phyloP scores from a whole-genome alignment of 2,329 filamentous ascomycete species.

The Cladosporium sp. region DNA sequence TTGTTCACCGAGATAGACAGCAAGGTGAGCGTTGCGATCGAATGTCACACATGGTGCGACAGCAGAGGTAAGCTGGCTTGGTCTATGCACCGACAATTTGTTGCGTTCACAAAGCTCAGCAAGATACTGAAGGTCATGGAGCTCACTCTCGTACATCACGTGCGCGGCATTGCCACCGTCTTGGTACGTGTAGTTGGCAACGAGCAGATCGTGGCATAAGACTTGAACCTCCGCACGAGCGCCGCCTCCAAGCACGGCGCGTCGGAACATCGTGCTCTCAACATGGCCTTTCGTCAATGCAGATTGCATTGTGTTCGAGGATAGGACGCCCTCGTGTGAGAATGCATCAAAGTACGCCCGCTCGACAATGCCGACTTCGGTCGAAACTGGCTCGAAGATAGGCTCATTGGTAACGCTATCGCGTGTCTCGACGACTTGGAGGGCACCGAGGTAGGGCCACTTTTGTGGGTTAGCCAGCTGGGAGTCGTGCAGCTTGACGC shows the following conservation, averaged over 20 bases:
- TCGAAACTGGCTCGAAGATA: background rate
- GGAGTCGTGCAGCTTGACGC: slow-evolving; percentile 23
- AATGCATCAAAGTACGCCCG: background rate
- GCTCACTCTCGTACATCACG: slow-evolving; percentile 27
- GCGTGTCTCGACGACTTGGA: background rate
- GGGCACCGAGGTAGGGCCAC: slow-evolving; percentile 28
- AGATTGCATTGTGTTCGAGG: background rate
- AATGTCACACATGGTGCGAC: slow-evolving; percentile 38
- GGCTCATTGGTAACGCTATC: background rate
- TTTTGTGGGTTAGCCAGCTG: slow-evolving; percentile 25
- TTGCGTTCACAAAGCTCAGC: slow-evolving; percentile 36
- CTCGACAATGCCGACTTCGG: background rate
- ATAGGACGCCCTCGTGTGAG: background rate
- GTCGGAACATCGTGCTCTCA: background rate
- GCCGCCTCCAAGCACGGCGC: slow-evolving; percentile 31
- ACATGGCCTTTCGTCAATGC: background rate
- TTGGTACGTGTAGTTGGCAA: slow-evolving; percentile 23
- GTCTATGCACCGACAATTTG: slow-evolving; percentile 34
- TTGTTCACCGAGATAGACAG: slow-evolving; percentile 40
- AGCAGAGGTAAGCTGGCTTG: slow-evolving; percentile 31
- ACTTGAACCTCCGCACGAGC: slow-evolving; percentile 24
- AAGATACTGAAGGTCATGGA: slow-evolving; percentile 32
- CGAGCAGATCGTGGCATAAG: slow-evolving; percentile 27
- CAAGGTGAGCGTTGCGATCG: slow-evolving; percentile 36
- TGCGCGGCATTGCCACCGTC: slow-evolving; percentile 24